A percentile compares a stretch with the other conserved stretches of the same genome.
These are phyloP conservation scores for Talaromyces stipitatus DNA, from an alignment of 495 filamentous ascomycete species.

Conservation along the genomic window DNA sequence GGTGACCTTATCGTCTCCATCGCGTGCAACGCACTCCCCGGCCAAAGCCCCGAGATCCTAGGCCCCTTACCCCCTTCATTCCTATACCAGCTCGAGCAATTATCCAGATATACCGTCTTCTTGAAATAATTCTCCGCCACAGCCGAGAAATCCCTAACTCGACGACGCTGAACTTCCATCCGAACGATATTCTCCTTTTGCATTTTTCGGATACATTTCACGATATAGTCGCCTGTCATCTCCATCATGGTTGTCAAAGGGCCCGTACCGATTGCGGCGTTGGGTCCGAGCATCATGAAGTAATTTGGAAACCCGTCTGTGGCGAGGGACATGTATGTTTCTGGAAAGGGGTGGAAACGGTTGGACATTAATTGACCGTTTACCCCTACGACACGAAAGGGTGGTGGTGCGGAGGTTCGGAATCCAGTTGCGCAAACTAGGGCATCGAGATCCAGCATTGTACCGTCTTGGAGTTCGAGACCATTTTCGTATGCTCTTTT, in stretches of 20 bases:
- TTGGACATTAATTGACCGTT: constrained; percentile 10
- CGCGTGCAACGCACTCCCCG: constrained; percentile 35
- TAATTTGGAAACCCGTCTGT: constrained; percentile 25
- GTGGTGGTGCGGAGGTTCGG: constrained; percentile 28
- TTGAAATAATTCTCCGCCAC: too few relatives aligned
- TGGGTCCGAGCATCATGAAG: too few relatives aligned
- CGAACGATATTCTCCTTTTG: too few relatives aligned
- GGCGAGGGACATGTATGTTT: constrained; percentile 20
- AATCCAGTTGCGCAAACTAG: constrained; percentile 46
- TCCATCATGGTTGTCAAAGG: too few relatives aligned
- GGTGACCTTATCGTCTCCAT: constrained; percentile 39
- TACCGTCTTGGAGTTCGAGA: constrained; percentile 16
- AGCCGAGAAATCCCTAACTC: too few relatives aligned
- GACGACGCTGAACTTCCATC: too few relatives aligned
- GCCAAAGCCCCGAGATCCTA: constrained; percentile 9
- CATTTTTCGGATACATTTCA: too few relatives aligned
- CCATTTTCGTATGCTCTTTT: constrained; percentile 38
- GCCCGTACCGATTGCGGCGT: too few relatives aligned
- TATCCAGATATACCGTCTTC: too few relatives aligned
- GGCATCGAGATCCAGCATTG: constrained; percentile 30
- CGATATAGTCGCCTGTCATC: too few relatives aligned
- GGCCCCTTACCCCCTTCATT: not conserved
- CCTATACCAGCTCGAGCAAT: too few relatives aligned
- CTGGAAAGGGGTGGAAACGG: constrained; percentile 3
- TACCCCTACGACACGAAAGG: constrained; percentile 24